A percentile compares a stretch with the other conserved stretches of the same genome.
phyloP scores from a whole-genome alignment of 192 early-diverging fungal species.

The Coemansia sp. region DNA sequence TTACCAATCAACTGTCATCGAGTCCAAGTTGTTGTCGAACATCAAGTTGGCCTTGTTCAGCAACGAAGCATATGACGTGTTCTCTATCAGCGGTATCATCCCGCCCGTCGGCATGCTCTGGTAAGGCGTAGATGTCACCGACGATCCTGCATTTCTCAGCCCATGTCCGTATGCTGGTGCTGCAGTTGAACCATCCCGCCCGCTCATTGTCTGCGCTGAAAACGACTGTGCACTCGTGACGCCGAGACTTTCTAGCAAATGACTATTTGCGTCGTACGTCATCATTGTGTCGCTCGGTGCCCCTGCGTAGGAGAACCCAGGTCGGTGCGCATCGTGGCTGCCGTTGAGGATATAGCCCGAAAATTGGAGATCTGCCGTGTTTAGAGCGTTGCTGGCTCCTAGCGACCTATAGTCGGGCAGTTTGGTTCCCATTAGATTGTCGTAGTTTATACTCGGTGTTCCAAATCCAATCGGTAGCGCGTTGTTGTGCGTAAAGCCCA shows the following conservation, averaged over 20 bases:
- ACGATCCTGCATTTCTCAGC: constrained; percentile 5
- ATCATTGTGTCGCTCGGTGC: background rate
- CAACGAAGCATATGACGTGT: constrained; percentile 61
- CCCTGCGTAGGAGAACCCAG: background rate
- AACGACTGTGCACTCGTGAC: constrained; percentile 5
- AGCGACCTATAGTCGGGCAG: constrained; percentile 9
- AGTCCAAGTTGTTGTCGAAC: constrained; percentile 67
- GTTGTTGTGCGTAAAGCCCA: background rate
- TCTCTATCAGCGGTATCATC: constrained; percentile 29
- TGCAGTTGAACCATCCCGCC: background rate
- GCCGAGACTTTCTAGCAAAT: constrained; percentile 14
- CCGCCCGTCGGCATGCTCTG: constrained; percentile 21
- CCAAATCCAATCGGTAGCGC: constrained; percentile 13
- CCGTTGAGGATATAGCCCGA: constrained; percentile 43
- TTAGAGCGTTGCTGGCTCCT: constrained; percentile 22
- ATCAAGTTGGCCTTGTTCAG: constrained; percentile 74
- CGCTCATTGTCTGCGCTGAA: background rate
- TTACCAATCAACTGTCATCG: constrained; percentile 67
- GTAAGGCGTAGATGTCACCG: constrained; percentile 17
- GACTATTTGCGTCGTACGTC: constrained; percentile 7
- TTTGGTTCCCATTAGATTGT: background rate
- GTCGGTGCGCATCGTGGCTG: constrained; percentile 11
- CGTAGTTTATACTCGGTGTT: constrained; percentile 7
- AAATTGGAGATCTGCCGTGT: constrained; percentile 42
- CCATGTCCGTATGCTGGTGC: background rate